phyloP scores from a whole-genome alignment of 305 asterid species.

The Fraxinus ornus region DNA sequence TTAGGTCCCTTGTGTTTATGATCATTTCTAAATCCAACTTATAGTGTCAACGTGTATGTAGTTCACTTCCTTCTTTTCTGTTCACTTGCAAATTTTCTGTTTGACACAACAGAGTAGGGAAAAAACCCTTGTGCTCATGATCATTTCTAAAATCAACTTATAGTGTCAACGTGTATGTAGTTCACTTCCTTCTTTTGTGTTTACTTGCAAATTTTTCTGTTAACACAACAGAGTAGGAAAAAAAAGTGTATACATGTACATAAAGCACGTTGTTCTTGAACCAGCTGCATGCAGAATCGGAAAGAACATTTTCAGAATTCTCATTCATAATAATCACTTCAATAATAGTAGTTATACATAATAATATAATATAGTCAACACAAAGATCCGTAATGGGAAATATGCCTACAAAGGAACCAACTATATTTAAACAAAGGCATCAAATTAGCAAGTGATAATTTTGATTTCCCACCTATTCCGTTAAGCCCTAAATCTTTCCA shows the following conservation, averaged over 20 bases:
- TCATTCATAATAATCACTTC: neutral
- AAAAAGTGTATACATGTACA: neutral
- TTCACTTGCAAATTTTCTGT: no score
- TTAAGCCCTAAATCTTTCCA: neutral
- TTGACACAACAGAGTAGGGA: no score
- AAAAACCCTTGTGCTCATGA: no score
- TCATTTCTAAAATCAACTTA: no score
- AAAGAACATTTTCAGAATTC: neutral
- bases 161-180: neutral
- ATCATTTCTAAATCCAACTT: no score
- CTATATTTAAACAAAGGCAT: neutral
- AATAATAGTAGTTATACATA: neutral
- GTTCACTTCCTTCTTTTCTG: no score
- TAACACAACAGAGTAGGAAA: neutral
- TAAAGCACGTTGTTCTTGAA: neutral
- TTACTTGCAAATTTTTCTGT: neutral
- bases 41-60: no score
- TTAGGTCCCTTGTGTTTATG: no score
- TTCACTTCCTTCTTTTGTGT: neutral
- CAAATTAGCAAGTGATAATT: neutral
- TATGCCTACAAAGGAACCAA: neutral
- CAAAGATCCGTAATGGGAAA: neutral
- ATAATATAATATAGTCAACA: neutral
- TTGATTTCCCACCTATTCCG: neutral
- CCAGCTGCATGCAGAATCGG: no score